phyloP scores from a whole-genome alignment of 169 alveolate genomes.

The Plasmodium berghei region DNA sequence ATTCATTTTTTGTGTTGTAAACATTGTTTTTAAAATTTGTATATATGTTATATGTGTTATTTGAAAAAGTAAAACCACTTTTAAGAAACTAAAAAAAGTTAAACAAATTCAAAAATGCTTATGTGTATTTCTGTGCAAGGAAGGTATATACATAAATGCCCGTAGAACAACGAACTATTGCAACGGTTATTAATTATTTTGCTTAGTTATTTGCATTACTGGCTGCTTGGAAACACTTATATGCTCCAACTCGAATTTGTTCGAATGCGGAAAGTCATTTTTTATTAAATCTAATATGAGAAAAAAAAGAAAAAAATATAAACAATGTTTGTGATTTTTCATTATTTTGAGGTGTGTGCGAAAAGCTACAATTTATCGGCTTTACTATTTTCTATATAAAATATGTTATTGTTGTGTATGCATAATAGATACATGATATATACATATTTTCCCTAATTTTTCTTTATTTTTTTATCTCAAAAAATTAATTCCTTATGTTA shows the following conservation, averaged over 20 bases:
- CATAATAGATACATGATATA: no score
- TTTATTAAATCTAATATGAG: constrained; percentile 17
- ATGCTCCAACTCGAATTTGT: constrained; percentile 64
- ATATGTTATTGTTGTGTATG: no score
- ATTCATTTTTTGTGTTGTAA: constrained; percentile 46
- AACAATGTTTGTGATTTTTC: not conserved
- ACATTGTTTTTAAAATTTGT: constrained; percentile 41
- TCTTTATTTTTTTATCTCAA: not conserved
- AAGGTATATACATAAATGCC: not conserved
- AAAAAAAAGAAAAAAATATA: not conserved
- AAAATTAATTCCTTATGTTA: not conserved
- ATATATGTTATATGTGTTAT: constrained; percentile 51
- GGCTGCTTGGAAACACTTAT: constrained; percentile 62
- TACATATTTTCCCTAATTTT: not conserved
- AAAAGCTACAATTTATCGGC: not conserved
- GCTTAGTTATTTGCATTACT: constrained; percentile 3
- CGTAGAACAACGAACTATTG: not conserved
- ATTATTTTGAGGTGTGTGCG: not conserved
- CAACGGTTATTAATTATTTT: not conserved
- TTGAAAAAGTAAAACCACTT: constrained; percentile 59
- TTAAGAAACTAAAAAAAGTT: constrained; percentile 34
- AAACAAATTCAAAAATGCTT: not conserved
- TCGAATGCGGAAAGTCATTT: constrained; percentile 57
- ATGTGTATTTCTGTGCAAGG: not conserved
- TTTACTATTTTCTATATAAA: no score